Percentiles rank a stretch among this genome's conserved stretches.
phyloP scores from a whole-genome alignment of 306 rosid species.

The Vigna angularis region DNA sequence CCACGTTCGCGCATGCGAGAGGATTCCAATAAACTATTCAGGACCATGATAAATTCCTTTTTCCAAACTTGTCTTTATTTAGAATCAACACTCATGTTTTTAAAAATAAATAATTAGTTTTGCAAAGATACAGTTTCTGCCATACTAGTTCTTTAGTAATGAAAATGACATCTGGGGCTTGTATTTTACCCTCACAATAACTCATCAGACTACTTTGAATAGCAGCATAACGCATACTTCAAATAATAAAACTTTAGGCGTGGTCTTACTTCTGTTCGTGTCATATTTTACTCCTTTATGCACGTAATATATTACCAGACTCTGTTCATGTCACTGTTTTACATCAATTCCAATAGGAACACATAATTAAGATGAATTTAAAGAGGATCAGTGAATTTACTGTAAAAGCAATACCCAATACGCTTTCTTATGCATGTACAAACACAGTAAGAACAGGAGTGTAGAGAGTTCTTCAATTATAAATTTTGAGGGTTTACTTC shows the following conservation, averaged over 20 bases:
- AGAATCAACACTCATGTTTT: background rate
- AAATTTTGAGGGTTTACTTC: too few relatives aligned
- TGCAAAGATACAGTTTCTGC: background rate
- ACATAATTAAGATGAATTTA: background rate
- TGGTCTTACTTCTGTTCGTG: background rate
- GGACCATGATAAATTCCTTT: slow-evolving; percentile 6
- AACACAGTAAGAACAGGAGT: background rate
- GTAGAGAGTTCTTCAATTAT: too few relatives aligned
- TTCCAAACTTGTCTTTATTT: background rate
- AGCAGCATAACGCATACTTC: background rate
- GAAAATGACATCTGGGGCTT: background rate
- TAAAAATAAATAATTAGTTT: background rate
- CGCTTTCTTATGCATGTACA: background rate
- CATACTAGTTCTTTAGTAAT: background rate
- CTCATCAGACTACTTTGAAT: background rate
- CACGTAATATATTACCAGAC: background rate
- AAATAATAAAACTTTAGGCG: slow-evolving; percentile 1
- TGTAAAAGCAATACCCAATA: background rate
- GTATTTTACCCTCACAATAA: background rate
- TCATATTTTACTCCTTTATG: background rate
- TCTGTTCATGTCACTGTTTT: slow-evolving; percentile 7
- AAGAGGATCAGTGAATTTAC: background rate
- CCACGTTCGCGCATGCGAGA: slow-evolving; percentile 62
- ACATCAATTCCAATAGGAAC: background rate
- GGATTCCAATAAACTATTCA: slow-evolving; percentile 48